Percentiles rank a stretch among this genome's conserved stretches.
phyloP scores from a whole-genome alignment of 2,329 filamentous ascomycete genomes.

The Sarocladium strictum region DNA sequence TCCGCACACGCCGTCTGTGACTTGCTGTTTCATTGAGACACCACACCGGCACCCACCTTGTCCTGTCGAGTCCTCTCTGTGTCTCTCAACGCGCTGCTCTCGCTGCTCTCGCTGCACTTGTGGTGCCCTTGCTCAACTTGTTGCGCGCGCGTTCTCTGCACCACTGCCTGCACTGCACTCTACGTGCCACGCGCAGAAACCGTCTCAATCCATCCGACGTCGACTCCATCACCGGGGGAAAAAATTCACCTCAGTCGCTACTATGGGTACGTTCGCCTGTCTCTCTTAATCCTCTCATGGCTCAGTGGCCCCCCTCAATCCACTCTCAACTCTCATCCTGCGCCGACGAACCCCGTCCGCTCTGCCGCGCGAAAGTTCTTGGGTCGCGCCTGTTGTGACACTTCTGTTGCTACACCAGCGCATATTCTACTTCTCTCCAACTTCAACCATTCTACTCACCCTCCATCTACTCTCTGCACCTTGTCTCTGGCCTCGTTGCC shows the following conservation, averaged over 20 bases:
- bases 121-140: not conserved
- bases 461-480: not conserved
- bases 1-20: slow-evolving; percentile 6
- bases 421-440: not conserved
- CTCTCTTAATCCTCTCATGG: not conserved
- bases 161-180: slow-evolving; percentile 1
- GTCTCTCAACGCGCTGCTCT: not conserved
- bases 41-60: slow-evolving; percentile 1
- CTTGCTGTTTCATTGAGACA: slow-evolving; percentile 8
- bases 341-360: not conserved
- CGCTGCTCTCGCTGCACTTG: not conserved
- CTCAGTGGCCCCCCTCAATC: not conserved
- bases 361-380: not conserved
- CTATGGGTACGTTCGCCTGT: slow-evolving; percentile 9
- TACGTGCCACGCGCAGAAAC: slow-evolving; percentile 9
- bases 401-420: slow-evolving; percentile 6
- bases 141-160: slow-evolving; percentile 6
- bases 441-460: not conserved
- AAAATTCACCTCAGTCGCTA: slow-evolving; percentile 8
- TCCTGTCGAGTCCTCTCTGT: not conserved
- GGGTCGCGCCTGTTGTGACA: slow-evolving; percentile 6
- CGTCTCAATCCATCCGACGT: slow-evolving; percentile 4
- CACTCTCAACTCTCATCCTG: slow-evolving; percentile 1
- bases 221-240: not conserved
- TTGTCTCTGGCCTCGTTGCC: not conserved